Conservation (phyloP, 306 rosid species). For the Cicer yamashitae region DNA sequence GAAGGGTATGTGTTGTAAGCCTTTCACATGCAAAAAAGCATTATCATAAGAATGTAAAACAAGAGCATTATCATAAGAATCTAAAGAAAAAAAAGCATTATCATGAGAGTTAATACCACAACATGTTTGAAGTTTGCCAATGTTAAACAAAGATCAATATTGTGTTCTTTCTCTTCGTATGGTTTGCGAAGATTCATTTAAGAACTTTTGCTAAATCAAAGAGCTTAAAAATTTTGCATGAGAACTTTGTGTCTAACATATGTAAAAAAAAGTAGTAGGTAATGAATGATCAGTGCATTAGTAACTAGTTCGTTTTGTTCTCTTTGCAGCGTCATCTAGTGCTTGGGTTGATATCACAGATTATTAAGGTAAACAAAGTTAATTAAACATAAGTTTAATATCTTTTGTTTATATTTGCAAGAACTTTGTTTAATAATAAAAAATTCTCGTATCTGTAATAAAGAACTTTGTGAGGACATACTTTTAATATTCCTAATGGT, state of each 20-base stretch:
- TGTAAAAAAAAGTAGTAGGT: too few species aligned
- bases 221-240: too few species aligned
- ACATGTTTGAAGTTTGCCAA: too few species aligned
- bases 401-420: constrained; percentile 24
- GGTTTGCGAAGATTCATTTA: too few species aligned
- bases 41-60: neutral
- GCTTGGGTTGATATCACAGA: constrained; percentile 93
- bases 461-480: constrained; percentile 18
- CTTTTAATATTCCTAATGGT: constrained; percentile 41
- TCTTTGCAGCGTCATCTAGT: constrained; percentile 94
- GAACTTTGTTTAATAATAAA: neutral
- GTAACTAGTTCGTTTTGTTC: constrained; percentile 36
- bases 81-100: too few species aligned
- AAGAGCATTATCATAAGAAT: too few species aligned
- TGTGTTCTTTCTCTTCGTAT: too few species aligned
- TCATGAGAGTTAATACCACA: too few species aligned
- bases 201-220: too few species aligned
- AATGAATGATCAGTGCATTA: neutral
- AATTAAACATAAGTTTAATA: neutral
- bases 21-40: constrained; percentile 26
- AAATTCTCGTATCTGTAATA: too few species aligned
- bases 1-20: constrained; percentile 74
- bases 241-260: too few species aligned
- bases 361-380: constrained; percentile 75
- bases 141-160: too few species aligned